Percentiles rank a stretch among this genome's conserved stretches.
Evolutionary conservation across 352 stramenopile species (phyloP).

Genomic region (Vaucheria bursata): DNA sequence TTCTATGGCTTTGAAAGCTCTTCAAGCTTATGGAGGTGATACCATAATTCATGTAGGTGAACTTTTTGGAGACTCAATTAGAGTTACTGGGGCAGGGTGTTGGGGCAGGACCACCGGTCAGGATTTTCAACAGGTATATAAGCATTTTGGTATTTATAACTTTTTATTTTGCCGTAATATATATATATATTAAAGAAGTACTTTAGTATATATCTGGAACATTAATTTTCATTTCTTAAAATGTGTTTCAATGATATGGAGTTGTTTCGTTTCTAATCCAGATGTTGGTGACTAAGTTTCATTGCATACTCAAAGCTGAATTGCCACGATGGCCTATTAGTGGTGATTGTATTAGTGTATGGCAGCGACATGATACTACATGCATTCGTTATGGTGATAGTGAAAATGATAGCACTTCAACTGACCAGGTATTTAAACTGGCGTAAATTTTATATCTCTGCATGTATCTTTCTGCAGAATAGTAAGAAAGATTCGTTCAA

Average conservation of each 20-base stretch:
- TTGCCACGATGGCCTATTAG: conserved; percentile 31
- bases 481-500: too few relatives aligned
- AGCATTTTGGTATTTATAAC: too few relatives aligned
- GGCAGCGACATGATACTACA: conserved; percentile 21
- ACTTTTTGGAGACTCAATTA: conserved; percentile 39
- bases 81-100: conserved; percentile 17
- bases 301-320: conserved; percentile 40
- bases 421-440: too few relatives aligned
- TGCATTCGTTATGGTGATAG: conserved; percentile 20
- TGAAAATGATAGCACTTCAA: background rate
- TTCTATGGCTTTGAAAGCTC: background rate
- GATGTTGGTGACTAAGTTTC: conserved; percentile 10
- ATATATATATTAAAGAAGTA: too few relatives aligned
- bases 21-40: background rate
- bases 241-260: too few relatives aligned
- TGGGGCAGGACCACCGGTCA: conserved; percentile 32
- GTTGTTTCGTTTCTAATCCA: too few relatives aligned
- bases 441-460: too few relatives aligned
- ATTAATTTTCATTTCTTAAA: too few relatives aligned
- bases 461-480: too few relatives aligned
- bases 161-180: too few relatives aligned
- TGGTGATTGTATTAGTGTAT: conserved; percentile 32
- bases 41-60: conserved; percentile 37
- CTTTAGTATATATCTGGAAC: too few relatives aligned
- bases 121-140: conserved; percentile 27